phyloP scores from a whole-genome alignment of 2,329 filamentous ascomycete genomes.

The Grosmannia huntii region DNA sequence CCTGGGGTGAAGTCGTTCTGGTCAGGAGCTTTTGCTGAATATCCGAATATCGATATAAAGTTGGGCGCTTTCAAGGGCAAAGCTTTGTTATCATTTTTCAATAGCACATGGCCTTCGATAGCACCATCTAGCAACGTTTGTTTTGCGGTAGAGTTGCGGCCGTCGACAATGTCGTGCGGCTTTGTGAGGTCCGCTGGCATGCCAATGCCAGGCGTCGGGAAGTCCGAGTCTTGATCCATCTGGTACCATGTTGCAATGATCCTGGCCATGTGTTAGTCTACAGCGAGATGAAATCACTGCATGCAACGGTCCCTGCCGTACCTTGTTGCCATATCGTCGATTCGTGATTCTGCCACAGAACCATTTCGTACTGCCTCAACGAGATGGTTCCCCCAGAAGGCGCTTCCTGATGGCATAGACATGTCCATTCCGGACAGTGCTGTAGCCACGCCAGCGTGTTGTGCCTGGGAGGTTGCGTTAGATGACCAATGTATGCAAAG shows the following conservation, averaged over 20 bases:
- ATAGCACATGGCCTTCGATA: constrained; percentile 49
- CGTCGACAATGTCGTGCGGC: constrained; percentile 41
- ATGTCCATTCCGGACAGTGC: constrained; percentile 58
- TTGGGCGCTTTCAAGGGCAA: constrained; percentile 39
- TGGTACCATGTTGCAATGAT: constrained; percentile 44
- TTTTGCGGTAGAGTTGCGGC: constrained; percentile 32
- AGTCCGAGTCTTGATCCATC: constrained; percentile 35
- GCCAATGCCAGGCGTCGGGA: constrained; percentile 34
- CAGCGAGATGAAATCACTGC: neutral
- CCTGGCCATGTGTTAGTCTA: constrained; percentile 12
- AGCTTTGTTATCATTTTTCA: constrained; percentile 45
- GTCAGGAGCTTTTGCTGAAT: constrained; percentile 38
- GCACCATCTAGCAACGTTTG: constrained; percentile 38
- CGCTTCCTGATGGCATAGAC: constrained; percentile 45
- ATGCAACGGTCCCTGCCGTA: constrained; percentile 5
- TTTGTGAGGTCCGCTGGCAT: constrained; percentile 35
- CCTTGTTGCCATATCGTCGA: constrained; percentile 23
- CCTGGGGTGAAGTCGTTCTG: constrained; percentile 25
- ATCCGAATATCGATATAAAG: constrained; percentile 47
- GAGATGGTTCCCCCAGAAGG: constrained; percentile 40
- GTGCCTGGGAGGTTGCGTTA: constrained; percentile 25
- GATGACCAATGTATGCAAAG: neutral
- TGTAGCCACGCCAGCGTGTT: constrained; percentile 49
- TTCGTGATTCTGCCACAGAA: constrained; percentile 37
- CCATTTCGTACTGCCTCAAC: constrained; percentile 47